Percentiles rank a stretch among this genome's conserved stretches.
These are phyloP conservation scores for Poronia punctata DNA, from an alignment of 495 filamentous ascomycete species.

Conservation along the genomic window DNA sequence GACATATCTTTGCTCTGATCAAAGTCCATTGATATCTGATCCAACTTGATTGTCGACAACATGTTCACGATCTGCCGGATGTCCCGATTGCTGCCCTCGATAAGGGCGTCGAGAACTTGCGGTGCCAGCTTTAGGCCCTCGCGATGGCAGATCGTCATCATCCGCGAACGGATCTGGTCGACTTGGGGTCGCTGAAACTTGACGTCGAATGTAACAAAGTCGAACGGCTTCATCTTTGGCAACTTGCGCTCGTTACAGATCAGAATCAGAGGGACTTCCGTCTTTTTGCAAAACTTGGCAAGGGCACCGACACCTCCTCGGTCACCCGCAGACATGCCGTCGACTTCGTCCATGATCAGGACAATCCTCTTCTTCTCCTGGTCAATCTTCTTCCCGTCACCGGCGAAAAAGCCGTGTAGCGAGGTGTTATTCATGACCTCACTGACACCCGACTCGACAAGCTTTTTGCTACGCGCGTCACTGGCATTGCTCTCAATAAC, in stretches of 20 bases:
- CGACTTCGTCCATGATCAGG: constrained; percentile 97
- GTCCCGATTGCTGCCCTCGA: constrained; percentile 89
- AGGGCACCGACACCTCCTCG: constrained; percentile 92
- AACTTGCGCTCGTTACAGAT: constrained; percentile 93
- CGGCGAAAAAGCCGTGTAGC: constrained; percentile 86
- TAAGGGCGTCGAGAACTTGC: constrained; percentile 85
- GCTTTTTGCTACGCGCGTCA: constrained; percentile 94
- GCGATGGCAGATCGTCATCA: constrained; percentile 90
- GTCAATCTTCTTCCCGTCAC: constrained; percentile 72
- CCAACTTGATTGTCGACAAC: constrained; percentile 87
- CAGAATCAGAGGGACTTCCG: constrained; percentile 87
- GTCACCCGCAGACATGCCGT: constrained; percentile 97
- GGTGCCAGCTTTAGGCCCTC: constrained; percentile 81
- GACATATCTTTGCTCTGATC: constrained; percentile 85
- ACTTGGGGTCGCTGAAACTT: constrained; percentile 83
- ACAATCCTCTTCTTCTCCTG: constrained; percentile 81
- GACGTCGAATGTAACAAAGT: constrained; percentile 72
- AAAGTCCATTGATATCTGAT: constrained; percentile 69
- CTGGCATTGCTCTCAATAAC: constrained; percentile 92
- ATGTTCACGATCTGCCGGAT: constrained; percentile 99
- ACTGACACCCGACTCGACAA: constrained; percentile 78
- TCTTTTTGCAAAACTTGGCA: constrained; percentile 89
- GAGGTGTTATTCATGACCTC: constrained; percentile 93
- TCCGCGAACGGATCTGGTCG: constrained; percentile 78
- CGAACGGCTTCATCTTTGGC: constrained; percentile 98